Evolutionary conservation across 1,139 yeast species (phyloP).

Genomic region (Wickerhamomyces sp.): DNA sequence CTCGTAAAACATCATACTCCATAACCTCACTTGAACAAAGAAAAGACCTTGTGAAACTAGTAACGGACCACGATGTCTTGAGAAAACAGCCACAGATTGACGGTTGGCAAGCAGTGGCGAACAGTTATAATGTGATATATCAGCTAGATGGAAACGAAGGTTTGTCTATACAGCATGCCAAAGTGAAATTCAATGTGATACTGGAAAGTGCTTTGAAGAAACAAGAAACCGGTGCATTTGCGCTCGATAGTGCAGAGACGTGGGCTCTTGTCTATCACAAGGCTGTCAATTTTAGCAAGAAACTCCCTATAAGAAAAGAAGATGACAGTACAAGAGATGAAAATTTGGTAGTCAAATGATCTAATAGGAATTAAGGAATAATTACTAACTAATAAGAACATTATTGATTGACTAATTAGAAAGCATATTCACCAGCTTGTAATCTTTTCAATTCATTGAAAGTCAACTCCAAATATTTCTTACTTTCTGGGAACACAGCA

Average conservation of each 20-base stretch:
- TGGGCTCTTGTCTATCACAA: too few relatives aligned
- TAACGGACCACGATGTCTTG: neutral
- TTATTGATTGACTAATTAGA: neutral
- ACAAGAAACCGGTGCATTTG: neutral
- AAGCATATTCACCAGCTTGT: neutral
- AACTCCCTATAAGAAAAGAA: neutral
- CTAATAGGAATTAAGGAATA: too few relatives aligned
- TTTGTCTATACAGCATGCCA: slow-evolving; percentile 7
- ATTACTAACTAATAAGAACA: too few relatives aligned
- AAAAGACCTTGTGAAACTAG: slow-evolving; percentile 1
- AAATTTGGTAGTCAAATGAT: neutral
- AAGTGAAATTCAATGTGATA: slow-evolving; percentile 3
- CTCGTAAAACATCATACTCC: slow-evolving; percentile 6
- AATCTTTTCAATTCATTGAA: neutral
- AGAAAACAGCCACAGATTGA: slow-evolving; percentile 2
- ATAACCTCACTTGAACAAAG: slow-evolving; percentile 1
- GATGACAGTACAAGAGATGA: neutral
- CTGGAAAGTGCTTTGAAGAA: slow-evolving; percentile 3
- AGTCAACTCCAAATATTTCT: slow-evolving; percentile 1
- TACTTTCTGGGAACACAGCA: neutral
- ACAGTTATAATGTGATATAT: neutral
- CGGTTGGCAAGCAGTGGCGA: slow-evolving; percentile 2
- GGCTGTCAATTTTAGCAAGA: neutral
- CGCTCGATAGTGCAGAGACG: slow-evolving; percentile 1
- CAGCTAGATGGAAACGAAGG: slow-evolving; percentile 2